Evolutionary conservation across 306 rosid genomes (phyloP).

Genomic region (Medicago lupulina): DNA sequence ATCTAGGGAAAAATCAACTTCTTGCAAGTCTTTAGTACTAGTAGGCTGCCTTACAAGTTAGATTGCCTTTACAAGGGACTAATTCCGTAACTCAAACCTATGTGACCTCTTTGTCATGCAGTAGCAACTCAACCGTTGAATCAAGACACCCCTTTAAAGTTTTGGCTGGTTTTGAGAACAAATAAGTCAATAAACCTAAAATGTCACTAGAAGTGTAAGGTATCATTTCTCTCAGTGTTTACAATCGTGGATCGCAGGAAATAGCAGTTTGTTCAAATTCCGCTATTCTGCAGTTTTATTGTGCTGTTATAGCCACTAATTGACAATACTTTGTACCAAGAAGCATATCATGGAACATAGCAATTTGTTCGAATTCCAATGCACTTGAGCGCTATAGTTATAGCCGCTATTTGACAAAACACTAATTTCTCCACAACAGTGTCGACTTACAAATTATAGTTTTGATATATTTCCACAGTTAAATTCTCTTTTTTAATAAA

Average conservation of each 20-base stretch:
- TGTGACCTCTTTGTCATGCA: too few relatives aligned
- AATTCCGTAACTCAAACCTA: too few relatives aligned
- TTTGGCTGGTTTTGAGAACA: neutral
- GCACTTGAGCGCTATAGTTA: neutral
- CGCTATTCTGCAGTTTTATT: neutral
- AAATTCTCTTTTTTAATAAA: conserved; percentile 8
- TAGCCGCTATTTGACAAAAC: neutral
- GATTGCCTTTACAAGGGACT: neutral
- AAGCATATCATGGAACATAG: neutral
- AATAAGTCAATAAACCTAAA: conserved; percentile 17
- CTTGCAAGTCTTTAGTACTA: neutral
- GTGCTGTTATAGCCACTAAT: neutral
- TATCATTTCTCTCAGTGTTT: neutral
- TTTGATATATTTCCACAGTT: neutral
- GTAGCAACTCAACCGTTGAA: too few relatives aligned
- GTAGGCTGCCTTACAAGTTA: neutral
- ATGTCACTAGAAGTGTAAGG: neutral
- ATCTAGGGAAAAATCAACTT: neutral
- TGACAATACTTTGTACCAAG: neutral
- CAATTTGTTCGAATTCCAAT: neutral
- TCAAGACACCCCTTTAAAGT: neutral
- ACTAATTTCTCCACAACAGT: neutral
- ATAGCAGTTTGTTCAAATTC: neutral
- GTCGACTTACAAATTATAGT: conserved; percentile 15
- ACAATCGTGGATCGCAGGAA: neutral